A percentile compares a stretch with the other conserved stretches of the same genome.
These are phyloP conservation scores for Kickxella alabastrina DNA, from an alignment of 192 early-diverging fungal species.

Conservation along the genomic window DNA sequence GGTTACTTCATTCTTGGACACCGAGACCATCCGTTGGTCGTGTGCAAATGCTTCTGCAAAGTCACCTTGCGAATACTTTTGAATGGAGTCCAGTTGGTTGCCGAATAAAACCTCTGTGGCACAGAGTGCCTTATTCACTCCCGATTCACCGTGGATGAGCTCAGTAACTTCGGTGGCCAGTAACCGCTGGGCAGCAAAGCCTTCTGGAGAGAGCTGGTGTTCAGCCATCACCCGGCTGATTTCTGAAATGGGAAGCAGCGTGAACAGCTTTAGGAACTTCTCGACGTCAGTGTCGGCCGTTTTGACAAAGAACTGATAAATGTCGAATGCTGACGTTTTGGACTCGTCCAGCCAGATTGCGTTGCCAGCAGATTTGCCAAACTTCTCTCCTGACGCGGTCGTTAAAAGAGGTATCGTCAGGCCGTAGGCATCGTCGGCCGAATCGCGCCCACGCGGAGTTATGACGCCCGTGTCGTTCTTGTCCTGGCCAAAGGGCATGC, in stretches of 20 bases:
- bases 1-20: conserved; percentile 41
- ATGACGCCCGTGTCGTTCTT: background rate
- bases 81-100: conserved; percentile 31
- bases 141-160: conserved; percentile 79
- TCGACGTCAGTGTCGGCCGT: conserved; percentile 77
- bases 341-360: conserved; percentile 87
- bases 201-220: conserved; percentile 65
- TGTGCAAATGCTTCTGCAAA: conserved; percentile 70
- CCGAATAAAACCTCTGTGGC: conserved; percentile 78
- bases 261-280: conserved; percentile 74
- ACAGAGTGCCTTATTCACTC: conserved; percentile 61
- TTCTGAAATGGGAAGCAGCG: conserved; percentile 61
- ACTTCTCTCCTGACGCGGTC: conserved; percentile 88
- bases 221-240: conserved; percentile 61
- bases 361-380: conserved; percentile 96
- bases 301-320: conserved; percentile 94
- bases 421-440: conserved; percentile 60
- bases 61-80: conserved; percentile 28
- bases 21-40: conserved; percentile 57
- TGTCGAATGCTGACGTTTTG: conserved; percentile 78
- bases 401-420: conserved; percentile 85
- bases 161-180: conserved; percentile 85
- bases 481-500: conserved; percentile 40
- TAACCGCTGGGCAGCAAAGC: conserved; percentile 66
- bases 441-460: conserved; percentile 5